Percentiles rank a stretch among this genome's conserved stretches.
These are phyloP conservation scores for Lichtheimia hyalospora DNA, from an alignment of 371 early-diverging fungal genomes.

Conservation along the genomic window DNA sequence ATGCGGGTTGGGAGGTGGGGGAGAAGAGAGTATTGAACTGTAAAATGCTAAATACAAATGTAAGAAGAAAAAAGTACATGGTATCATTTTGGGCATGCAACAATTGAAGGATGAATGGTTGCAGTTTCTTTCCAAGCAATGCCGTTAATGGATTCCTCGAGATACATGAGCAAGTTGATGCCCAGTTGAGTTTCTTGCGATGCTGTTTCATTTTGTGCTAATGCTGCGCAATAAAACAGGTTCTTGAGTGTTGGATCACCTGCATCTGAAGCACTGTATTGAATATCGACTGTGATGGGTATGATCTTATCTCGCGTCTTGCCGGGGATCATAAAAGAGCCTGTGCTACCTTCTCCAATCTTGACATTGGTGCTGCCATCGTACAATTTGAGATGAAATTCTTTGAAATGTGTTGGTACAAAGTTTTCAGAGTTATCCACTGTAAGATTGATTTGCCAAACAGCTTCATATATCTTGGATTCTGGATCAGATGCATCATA, in stretches of 20 bases:
- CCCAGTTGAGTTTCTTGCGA: constrained; percentile 14
- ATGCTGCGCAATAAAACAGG: background rate
- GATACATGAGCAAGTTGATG: constrained; percentile 22
- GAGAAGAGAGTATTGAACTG: too few species aligned
- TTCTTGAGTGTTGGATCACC: constrained; percentile 10
- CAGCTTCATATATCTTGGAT: background rate
- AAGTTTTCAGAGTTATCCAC: constrained; percentile 26
- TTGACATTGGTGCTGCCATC: constrained; percentile 12
- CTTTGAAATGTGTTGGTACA: constrained; percentile 24
- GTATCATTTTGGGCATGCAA: constrained; percentile 22
- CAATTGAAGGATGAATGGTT: constrained; percentile 17
- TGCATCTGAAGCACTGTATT: constrained; percentile 8
- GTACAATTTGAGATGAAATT: constrained; percentile 8
- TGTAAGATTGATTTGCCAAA: constrained; percentile 21
- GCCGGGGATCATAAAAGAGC: constrained; percentile 14
- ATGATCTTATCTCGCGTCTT: constrained; percentile 1
- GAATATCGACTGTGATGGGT: constrained; percentile 13
- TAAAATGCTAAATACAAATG: background rate
- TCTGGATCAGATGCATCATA: constrained; percentile 2
- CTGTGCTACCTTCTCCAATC: constrained; percentile 21
- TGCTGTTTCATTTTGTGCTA: background rate
- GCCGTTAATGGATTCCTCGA: constrained; percentile 30
- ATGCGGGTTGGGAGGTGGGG: too few species aligned
- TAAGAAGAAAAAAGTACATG: too few species aligned
- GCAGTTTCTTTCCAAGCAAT: constrained; percentile 23